phyloP scores from a whole-genome alignment of 805 yeast species.

The Groenewaldozyma tartarivorans region DNA sequence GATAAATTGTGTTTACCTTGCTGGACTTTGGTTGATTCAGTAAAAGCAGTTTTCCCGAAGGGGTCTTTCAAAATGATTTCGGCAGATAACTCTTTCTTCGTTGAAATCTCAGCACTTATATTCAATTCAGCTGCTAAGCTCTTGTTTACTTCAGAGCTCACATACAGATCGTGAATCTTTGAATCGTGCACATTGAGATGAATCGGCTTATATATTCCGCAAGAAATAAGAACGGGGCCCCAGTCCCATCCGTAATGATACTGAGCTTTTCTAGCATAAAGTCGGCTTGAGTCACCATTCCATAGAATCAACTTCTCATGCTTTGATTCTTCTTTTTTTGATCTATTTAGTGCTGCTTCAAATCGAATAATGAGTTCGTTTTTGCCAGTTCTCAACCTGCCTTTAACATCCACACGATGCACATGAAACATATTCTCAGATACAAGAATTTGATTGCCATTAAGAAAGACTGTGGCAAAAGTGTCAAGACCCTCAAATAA shows the following conservation, averaged over 20 bases:
- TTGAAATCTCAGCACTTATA: not conserved
- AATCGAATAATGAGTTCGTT: constrained; percentile 10
- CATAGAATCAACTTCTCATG: constrained; percentile 26
- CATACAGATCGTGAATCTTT: constrained; percentile 17
- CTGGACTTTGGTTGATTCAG: not conserved
- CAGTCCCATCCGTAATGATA: constrained; percentile 53
- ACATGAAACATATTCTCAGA: constrained; percentile 38
- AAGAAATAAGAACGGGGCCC: constrained; percentile 38
- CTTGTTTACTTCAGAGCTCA: constrained; percentile 9
- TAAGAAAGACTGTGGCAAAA: constrained; percentile 32
- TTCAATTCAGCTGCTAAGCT: constrained; percentile 5
- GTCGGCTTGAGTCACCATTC: constrained; percentile 37
- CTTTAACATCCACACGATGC: constrained; percentile 26
- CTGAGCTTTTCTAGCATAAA: constrained; percentile 42
- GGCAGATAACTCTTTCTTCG: not conserved
- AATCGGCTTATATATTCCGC: constrained; percentile 37
- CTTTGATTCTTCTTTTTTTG: constrained; percentile 27
- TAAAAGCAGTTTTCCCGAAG: constrained; percentile 5
- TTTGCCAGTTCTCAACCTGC: not conserved
- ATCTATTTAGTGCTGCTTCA: constrained; percentile 23
- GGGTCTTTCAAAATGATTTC: constrained; percentile 10
- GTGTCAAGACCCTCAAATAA: constrained; percentile 39
- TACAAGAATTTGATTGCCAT: constrained; percentile 28
- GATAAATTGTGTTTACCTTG: not conserved
- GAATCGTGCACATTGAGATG: constrained; percentile 20